Evolutionary conservation across 2,329 filamentous ascomycete genomes (phyloP).

Genomic region (Epicoccum sorghinum): DNA sequence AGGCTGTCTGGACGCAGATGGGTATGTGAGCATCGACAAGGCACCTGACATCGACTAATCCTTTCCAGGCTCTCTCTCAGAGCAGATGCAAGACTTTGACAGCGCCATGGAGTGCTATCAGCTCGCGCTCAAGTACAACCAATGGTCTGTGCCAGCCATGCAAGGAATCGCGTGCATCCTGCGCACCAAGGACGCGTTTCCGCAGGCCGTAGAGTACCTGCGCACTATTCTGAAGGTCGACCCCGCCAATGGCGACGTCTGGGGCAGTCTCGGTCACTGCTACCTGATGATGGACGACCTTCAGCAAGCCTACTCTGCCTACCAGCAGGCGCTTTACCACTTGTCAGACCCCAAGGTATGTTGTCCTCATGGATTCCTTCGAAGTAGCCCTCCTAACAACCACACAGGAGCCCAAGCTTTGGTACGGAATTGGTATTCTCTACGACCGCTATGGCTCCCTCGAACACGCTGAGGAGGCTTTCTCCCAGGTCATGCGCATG

Average conservation of each 20-base stretch:
- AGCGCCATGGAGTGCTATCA: slow-evolving; percentile 91
- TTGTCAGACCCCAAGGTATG: slow-evolving; percentile 87
- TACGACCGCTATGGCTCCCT: slow-evolving; percentile 96
- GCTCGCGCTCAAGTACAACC: slow-evolving; percentile 84
- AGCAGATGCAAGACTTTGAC: slow-evolving; percentile 85
- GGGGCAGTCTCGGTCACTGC: slow-evolving; percentile 97
- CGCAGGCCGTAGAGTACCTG: slow-evolving; percentile 91
- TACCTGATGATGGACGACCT: slow-evolving; percentile 98
- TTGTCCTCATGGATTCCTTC: neutral
- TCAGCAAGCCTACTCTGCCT: slow-evolving; percentile 94
- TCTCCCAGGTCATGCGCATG: slow-evolving; percentile 99
- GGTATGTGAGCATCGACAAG: slow-evolving; percentile 63
- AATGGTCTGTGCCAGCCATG: slow-evolving; percentile 88
- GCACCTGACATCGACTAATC: slow-evolving; percentile 28
- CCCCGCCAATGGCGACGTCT: slow-evolving; percentile 87
- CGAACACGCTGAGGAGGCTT: slow-evolving; percentile 96
- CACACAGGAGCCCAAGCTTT: slow-evolving; percentile 85
- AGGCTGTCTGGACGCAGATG: slow-evolving; percentile 89
- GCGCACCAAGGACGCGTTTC: slow-evolving; percentile 89
- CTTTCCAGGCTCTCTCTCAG: slow-evolving; percentile 75
- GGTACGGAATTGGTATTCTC: slow-evolving; percentile 98
- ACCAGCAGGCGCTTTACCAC: slow-evolving; percentile 94
- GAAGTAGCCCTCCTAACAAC: slow-evolving; percentile 3
- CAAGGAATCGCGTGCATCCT: slow-evolving; percentile 92
- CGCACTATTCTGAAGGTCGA: slow-evolving; percentile 91